Conservation (phyloP, 2,329 filamentous ascomycete species). For the Balansia obtecta region DNA sequence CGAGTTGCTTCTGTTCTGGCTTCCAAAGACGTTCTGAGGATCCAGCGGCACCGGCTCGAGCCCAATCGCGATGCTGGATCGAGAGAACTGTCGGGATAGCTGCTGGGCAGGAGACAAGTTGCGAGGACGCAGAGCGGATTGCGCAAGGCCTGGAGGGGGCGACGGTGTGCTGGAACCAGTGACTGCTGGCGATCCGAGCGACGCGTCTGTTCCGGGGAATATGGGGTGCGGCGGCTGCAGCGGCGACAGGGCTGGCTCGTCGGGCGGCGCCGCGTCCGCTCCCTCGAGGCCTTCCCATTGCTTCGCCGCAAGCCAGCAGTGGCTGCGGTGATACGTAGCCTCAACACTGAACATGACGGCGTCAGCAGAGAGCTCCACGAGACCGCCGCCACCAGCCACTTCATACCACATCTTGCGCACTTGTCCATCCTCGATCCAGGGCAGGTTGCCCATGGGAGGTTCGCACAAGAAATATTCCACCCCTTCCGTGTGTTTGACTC, state of each 20-base stretch:
- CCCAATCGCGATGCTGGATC: slow-evolving; percentile 31
- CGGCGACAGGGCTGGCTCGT: slow-evolving; percentile 24
- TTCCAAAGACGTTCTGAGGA: slow-evolving; percentile 16
- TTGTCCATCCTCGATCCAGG: slow-evolving; percentile 57
- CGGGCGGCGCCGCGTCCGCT: slow-evolving; percentile 13
- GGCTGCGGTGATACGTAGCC: slow-evolving; percentile 45
- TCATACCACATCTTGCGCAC: slow-evolving; percentile 63
- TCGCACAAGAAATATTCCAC: slow-evolving; percentile 77
- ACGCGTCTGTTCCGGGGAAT: slow-evolving; percentile 20
- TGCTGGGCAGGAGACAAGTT: slow-evolving; percentile 25
- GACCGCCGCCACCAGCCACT: slow-evolving; percentile 49
- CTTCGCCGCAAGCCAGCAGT: slow-evolving; percentile 43
- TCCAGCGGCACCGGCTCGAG: slow-evolving; percentile 30
- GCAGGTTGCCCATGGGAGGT: slow-evolving; percentile 57
- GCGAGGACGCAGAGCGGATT: slow-evolving; percentile 22
- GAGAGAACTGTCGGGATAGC: slow-evolving; percentile 21
- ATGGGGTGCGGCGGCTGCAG: slow-evolving; percentile 24
- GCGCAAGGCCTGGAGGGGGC: slow-evolving; percentile 13
- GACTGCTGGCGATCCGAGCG: slow-evolving; percentile 11
- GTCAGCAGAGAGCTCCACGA: slow-evolving; percentile 47
- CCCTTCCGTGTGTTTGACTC: slow-evolving; percentile 52
- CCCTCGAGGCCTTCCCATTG: slow-evolving; percentile 31
- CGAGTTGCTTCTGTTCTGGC: slow-evolving; percentile 24
- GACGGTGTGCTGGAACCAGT: slow-evolving; percentile 15
- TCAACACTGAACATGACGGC: slow-evolving; percentile 49